Evolutionary conservation across 176 grass and related monocot species (phyloP).

Genomic region (Carex myosuroides): DNA sequence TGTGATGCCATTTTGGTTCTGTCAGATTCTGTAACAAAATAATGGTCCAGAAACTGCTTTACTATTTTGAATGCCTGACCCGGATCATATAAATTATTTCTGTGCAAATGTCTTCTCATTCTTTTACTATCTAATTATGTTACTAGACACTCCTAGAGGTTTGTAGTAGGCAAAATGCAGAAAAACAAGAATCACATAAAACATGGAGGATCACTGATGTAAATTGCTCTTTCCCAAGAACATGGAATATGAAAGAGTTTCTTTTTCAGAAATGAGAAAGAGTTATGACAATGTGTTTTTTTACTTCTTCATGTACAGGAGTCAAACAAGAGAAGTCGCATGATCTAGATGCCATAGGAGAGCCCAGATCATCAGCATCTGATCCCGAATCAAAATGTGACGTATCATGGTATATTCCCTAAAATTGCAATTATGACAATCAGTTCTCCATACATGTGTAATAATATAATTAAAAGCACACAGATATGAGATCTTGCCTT

Average conservation of each 20-base stretch:
- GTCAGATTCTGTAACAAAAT: not conserved
- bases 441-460: constrained; percentile 18
- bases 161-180: not conserved
- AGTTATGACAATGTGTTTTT: not conserved
- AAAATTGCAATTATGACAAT: constrained; percentile 43
- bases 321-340: constrained; percentile 71
- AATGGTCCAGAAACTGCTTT: not conserved
- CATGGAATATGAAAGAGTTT: not conserved
- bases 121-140: not conserved
- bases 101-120: not conserved
- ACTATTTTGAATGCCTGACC: not conserved
- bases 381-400: constrained; percentile 88
- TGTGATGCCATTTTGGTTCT: not conserved
- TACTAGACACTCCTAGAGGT: constrained; percentile 2
- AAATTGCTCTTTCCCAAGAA: not conserved
- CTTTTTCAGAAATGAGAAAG: not conserved
- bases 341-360: constrained; percentile 45
- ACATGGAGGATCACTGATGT: not conserved
- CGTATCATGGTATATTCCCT: constrained; percentile 64
- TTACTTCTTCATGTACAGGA: constrained; percentile 81
- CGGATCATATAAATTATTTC: not conserved
- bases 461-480: constrained; percentile 19
- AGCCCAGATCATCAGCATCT: constrained; percentile 70
- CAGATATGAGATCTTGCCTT: constrained; percentile 53
- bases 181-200: constrained; percentile 2